Base-by-base conservation (phyloP, 2,329 filamentous ascomycete species). In the Cryphonectria naterciae region DNA sequence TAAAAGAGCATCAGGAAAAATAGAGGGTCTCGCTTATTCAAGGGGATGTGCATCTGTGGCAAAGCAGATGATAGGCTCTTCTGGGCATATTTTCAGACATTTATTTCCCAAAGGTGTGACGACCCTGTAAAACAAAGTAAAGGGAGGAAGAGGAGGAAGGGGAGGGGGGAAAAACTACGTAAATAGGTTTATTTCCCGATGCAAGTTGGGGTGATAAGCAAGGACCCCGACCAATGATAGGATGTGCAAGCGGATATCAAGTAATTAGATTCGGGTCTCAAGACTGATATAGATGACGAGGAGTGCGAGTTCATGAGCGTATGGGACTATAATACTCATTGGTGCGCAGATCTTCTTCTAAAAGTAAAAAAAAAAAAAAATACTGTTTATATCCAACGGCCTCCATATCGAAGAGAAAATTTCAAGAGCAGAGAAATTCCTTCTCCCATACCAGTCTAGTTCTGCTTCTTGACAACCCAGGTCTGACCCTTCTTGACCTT, bases 381-480 rank as follows among this genome's bases (percentile, higher is more conserved):
- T 49, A 49, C 43, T 49, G 19, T 49, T 19, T 22, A 17, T 49
- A 19, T 49, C 1, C 17, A 49, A 49, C n/a, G 43, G 10, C 19
- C 43, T 17, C 19, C 43, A 17, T 49, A 49, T 49, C 19, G 43
- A 49, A 49, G 8, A 17, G 15, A 49, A 49, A 4, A 19, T 49
- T 49, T 22, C 43, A 49, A 22, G 43, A 5, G 19, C 43, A 49
- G 43, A 49, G 43, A 46, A 6, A 10, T 10, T 10, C 6, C 19
- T 6, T 22, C 15, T 49, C 43, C 6, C 13, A 43, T 49, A 17
- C 43, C 17, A 19, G 15, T 2, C 43, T 46, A 13, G 15, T 46
- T 46, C 17, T 46, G 43, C n/a, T 70, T 67, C 68, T 70, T 62
- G 41, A 70, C 54, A 13, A 66, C 43, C 63, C 63, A 70, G 28